These are phyloP conservation scores for Anacardium occidentale DNA, from an alignment of 345 rosid species.

Conservation along the genomic window DNA sequence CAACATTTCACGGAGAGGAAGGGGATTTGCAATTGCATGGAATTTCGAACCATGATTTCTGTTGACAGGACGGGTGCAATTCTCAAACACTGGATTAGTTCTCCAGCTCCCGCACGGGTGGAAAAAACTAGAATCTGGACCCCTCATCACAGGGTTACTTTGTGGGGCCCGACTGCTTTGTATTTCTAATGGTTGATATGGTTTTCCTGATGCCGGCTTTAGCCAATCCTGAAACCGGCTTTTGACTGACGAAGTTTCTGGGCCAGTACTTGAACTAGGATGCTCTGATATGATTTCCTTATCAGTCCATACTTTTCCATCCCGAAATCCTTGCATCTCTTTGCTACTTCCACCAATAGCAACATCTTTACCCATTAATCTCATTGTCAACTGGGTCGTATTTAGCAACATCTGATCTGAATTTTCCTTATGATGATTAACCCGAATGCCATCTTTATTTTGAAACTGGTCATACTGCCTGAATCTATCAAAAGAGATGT, in stretches of 20 bases:
- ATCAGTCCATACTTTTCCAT: constrained; percentile 40
- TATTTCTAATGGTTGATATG: constrained; percentile 27
- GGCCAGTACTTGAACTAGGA: constrained; percentile 16
- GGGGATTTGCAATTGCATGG: constrained; percentile 26
- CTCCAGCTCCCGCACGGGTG: constrained; percentile 37
- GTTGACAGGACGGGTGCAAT: constrained; percentile 17
- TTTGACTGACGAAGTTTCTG: constrained; percentile 15
- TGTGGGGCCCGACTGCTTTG: constrained; percentile 19
- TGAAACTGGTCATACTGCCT: constrained; percentile 24
- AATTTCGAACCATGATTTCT: constrained; percentile 20
- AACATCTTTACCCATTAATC: constrained; percentile 77
- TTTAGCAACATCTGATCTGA: constrained; percentile 28
- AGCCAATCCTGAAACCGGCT: constrained; percentile 28
- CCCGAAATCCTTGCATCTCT: constrained; percentile 30
- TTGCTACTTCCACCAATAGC: constrained; percentile 41
- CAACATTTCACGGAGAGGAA: constrained; percentile 24
- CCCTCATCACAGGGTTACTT: constrained; percentile 13
- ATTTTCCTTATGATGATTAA: constrained; percentile 20
- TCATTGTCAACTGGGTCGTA: constrained; percentile 47
- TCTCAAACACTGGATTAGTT: constrained; percentile 26
- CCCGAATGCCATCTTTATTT: constrained; percentile 22
- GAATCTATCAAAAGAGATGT: constrained; percentile 23
- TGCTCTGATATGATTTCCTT: constrained; percentile 44
- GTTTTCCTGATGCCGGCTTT: constrained; percentile 27
- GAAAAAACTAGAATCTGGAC: constrained; percentile 29